Evolutionary conservation across 139 green algal species (phyloP).

Genomic region (Ettlia oleoabundans): DNA sequence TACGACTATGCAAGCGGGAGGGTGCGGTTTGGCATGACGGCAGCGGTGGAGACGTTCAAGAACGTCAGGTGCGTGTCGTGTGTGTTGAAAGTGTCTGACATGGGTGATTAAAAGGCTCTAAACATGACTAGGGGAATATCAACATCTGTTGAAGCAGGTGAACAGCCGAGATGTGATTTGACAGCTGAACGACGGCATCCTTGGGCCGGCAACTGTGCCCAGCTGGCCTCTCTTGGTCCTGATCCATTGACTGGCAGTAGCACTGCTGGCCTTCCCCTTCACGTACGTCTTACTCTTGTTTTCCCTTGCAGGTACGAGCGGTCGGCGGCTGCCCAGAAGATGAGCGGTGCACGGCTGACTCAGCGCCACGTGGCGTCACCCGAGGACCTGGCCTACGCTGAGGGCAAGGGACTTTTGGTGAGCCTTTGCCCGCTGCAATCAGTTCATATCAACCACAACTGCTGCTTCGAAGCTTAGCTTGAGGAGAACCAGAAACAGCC

Average conservation of each 20-base stretch:
- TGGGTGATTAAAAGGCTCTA: too few species aligned
- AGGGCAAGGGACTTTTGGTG: constrained; percentile 67
- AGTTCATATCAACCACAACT: neutral
- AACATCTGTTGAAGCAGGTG: too few species aligned
- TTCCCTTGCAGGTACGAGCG: constrained; percentile 61
- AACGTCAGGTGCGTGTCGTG: too few species aligned
- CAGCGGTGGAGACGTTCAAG: constrained; percentile 62
- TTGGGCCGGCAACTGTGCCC: neutral
- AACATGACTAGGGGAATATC: too few species aligned
- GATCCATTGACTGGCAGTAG: too few species aligned
- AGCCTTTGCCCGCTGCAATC: constrained; percentile 27
- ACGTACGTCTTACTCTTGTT: too few species aligned
- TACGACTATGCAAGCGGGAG: constrained; percentile 34
- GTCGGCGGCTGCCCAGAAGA: constrained; percentile 30
- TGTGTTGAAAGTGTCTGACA: too few species aligned
- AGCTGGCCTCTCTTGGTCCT: too few species aligned
- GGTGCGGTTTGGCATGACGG: constrained; percentile 43
- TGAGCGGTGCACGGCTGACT: constrained; percentile 64
- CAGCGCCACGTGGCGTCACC: constrained; percentile 78
- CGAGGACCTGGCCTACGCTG: constrained; percentile 68
- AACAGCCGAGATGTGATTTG: too few species aligned
- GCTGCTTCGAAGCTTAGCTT: neutral
- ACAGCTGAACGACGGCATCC: neutral
- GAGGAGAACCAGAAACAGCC: neutral
- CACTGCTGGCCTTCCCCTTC: too few species aligned